Evolutionary conservation across 2,329 filamentous ascomycete species (phyloP), one percentile per base, ranked within the genome.

Genomic region (Ampelomyces quisqualis): DNA sequence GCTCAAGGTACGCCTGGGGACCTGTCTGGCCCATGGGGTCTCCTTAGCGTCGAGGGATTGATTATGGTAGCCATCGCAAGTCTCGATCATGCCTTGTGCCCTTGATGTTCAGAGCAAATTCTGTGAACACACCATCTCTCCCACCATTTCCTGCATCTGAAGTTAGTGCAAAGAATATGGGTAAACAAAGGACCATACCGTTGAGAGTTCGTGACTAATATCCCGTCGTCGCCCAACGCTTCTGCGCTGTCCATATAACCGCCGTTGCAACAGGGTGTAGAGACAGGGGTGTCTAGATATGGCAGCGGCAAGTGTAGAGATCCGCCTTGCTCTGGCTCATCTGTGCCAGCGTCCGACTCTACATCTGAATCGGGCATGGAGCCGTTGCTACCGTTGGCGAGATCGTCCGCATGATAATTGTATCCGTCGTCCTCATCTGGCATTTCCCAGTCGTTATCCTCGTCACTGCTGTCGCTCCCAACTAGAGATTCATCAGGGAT

Each of bases 41-140:
- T 21, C 1, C 5, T n/a, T n/a, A n/a, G n/a, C n/a, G n/a, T n/a
- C n/a, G n/a, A n/a, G 9, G 6, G 10, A 28, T 28, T 8, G n/a
- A 14, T 13, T 23, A 10, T 1, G 1, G 19, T 14, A 15, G 11
- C 11, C 21, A 20, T 19, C 9, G 11, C 15, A 15, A 11, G 19
- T n/a, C 7, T 37, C 21, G 35, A 33, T 65, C 51, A 69, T 49
- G n/a, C n/a, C n/a, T 65, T 67, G 51, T 68, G 64, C 24, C 57
- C 60, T 46, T 71, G 69, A 45, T 68, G 68, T 45, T 71, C 67
- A 14, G 61, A 63, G 62, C 76, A 79, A 17, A 43, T 42, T 46
- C 71, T 62, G 32, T 73, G 63, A 9, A 78, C 55, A 9, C 76
- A 74, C 77, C 77, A 80, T 50, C 72, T 72, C 58, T 80, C 76